phyloP scores from a whole-genome alignment of 1,284 basidiomycete species.

The Austropuccinia psidii region DNA sequence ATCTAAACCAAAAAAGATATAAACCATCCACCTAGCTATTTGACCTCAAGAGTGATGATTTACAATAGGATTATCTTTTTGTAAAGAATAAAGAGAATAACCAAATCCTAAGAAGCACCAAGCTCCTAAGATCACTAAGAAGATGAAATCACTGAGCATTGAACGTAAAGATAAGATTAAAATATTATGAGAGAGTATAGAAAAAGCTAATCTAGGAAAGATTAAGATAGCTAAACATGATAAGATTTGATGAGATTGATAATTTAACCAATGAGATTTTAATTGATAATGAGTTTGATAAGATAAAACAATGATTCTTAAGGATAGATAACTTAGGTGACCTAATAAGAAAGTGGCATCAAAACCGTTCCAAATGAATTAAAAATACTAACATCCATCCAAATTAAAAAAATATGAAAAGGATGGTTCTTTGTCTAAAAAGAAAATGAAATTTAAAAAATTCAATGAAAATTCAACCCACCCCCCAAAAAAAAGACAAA shows the following conservation, averaged over 20 bases:
- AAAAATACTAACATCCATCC: no score
- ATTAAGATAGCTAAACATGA: constrained; percentile 46
- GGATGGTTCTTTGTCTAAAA: no score
- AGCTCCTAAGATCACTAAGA: constrained; percentile 45
- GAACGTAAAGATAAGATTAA: constrained; percentile 48
- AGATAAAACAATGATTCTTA: constrained; percentile 45
- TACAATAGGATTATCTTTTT: no score
- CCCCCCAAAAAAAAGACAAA: no score
- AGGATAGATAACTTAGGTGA: constrained; percentile 45
- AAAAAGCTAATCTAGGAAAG: constrained; percentile 48
- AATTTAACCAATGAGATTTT: constrained; percentile 38
- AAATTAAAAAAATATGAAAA: no score
- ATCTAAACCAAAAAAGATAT: constrained; percentile 37
- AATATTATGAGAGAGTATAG: constrained; percentile 48
- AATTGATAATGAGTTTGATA: constrained; percentile 38
- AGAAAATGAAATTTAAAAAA: no score
- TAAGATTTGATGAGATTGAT: constrained; percentile 47
- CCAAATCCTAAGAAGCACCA: constrained; percentile 35
- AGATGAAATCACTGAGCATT: constrained; percentile 47
- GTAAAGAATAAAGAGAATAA: constrained; percentile 23
- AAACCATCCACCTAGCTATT: constrained; percentile 36
- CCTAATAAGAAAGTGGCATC: constrained; percentile 47
- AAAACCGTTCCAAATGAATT: constrained; percentile 48
- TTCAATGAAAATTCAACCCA: no score
- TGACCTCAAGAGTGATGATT: constrained; percentile 15